phyloP scores from a whole-genome alignment of 768 basidiomycete genomes.

The Kwoniella bestiolae region DNA sequence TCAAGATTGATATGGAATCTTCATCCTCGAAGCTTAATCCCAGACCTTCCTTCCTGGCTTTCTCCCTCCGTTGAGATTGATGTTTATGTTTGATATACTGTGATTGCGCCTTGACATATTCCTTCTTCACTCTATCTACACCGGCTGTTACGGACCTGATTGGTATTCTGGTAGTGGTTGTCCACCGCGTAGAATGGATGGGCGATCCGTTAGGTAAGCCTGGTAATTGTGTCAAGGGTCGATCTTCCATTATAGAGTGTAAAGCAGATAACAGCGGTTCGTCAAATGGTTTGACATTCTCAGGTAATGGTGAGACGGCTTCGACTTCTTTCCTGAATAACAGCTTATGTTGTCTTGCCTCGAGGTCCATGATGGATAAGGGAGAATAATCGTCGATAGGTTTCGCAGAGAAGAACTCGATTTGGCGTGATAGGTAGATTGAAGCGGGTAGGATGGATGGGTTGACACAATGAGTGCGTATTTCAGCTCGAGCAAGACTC shows the following conservation, averaged over 20 bases:
- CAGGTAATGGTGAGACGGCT: constrained; percentile 62
- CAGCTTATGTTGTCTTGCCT: constrained; percentile 67
- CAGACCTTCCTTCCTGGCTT: constrained; percentile 21
- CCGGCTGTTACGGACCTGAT: constrained; percentile 43
- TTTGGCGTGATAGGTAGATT: constrained; percentile 83
- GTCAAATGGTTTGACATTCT: constrained; percentile 65
- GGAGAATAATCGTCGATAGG: constrained; percentile 74
- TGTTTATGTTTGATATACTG: constrained; percentile 10
- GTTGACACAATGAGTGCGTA: constrained; percentile 69
- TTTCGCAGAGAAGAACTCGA: constrained; percentile 75
- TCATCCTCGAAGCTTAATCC: constrained; percentile 49
- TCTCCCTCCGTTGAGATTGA: constrained; percentile 28
- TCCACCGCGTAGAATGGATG: constrained; percentile 3
- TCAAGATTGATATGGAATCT: constrained; percentile 17
- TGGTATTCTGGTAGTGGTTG: constrained; percentile 35
- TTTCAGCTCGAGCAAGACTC: constrained; percentile 75
- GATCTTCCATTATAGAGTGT: constrained; percentile 65
- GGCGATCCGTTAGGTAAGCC: constrained; percentile 76
- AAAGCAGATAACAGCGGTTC: constrained; percentile 79
- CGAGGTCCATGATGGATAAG: constrained; percentile 66
- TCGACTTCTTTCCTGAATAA: constrained; percentile 75
- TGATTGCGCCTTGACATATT: constrained; percentile 44
- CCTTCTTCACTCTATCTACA: constrained; percentile 37
- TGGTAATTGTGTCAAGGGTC: constrained; percentile 65
- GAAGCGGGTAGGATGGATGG: constrained; percentile 69